Percentiles rank a stretch among this genome's conserved stretches.
Evolutionary conservation across 257 asterid genomes (phyloP).

Genomic region (Solanum dulcamara): DNA sequence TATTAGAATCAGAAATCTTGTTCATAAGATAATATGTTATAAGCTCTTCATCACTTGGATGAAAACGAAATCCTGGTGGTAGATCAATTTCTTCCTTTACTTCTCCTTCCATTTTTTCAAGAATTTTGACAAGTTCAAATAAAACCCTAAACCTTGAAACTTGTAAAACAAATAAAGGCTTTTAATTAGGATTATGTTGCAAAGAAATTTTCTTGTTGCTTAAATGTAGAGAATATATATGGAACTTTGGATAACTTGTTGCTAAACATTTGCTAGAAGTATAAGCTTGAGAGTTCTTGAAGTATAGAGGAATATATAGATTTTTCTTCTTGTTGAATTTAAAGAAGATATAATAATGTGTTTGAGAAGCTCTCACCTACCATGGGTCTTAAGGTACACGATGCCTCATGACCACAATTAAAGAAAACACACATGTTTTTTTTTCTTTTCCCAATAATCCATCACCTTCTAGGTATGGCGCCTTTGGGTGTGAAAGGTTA

Average conservation of each 20-base stretch:
- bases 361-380: slow-evolving; percentile 50
- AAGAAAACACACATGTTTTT: no score
- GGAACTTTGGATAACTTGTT: slow-evolving; percentile 1
- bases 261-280: background rate
- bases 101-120: slow-evolving; percentile 43
- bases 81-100: slow-evolving; percentile 39
- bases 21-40: slow-evolving; percentile 65
- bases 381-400: slow-evolving; percentile 56
- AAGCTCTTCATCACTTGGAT: slow-evolving; percentile 82
- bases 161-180: background rate
- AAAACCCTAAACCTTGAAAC: slow-evolving; percentile 23
- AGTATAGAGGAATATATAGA: background rate
- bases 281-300: background rate
- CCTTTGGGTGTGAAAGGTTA: background rate
- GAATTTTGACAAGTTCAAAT: slow-evolving; percentile 6
- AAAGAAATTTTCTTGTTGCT: background rate
- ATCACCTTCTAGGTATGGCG: background rate
- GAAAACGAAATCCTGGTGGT: slow-evolving; percentile 89
- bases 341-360: slow-evolving; percentile 15
- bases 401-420: slow-evolving; percentile 5
- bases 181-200: background rate
- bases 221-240: slow-evolving; percentile 9
- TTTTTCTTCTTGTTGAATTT: slow-evolving; percentile 11
- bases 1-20: slow-evolving; percentile 61
- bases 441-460: no score